phyloP scores from a whole-genome alignment of 78 protist genomes.

The Pigoraptor vietnamica region DNA sequence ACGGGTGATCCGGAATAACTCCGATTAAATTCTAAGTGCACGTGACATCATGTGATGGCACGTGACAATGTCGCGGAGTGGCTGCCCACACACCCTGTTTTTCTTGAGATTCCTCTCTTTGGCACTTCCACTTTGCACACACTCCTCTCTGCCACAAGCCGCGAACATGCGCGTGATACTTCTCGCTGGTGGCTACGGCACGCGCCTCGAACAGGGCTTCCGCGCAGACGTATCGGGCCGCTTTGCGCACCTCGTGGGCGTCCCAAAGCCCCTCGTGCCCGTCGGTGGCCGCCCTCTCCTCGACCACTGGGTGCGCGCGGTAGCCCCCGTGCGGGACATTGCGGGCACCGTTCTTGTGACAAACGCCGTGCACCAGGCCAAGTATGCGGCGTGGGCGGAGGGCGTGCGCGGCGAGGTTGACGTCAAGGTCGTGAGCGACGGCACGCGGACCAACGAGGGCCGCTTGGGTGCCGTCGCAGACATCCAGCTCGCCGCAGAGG shows the following conservation, averaged over 20 bases:
- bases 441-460: background rate
- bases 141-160: no score
- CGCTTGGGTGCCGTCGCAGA: constrained; percentile 6
- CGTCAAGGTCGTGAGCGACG: background rate
- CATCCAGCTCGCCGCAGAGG: background rate
- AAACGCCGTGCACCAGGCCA: background rate
- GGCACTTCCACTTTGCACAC: no score
- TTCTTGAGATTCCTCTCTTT: no score
- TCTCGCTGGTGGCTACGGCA: constrained; percentile 6
- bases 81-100: no score
- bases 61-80: no score
- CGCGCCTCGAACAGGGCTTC: constrained; percentile 9
- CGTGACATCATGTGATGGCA: no score
- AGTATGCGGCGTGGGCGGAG: background rate
- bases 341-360: background rate
- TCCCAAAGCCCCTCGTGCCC: constrained; percentile 13
- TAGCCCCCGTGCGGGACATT: background rate
- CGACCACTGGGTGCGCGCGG: background rate
- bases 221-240: background rate
- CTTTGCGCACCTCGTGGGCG: background rate
- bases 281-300: background rate
- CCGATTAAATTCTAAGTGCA: no score
- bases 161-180: background rate
- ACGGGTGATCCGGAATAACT: background rate
- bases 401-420: background rate